Evolutionary conservation across 352 stramenopile species (phyloP), one percentile per base, ranked within the genome.

Genomic region (Saprolegnia diclina): DNA sequence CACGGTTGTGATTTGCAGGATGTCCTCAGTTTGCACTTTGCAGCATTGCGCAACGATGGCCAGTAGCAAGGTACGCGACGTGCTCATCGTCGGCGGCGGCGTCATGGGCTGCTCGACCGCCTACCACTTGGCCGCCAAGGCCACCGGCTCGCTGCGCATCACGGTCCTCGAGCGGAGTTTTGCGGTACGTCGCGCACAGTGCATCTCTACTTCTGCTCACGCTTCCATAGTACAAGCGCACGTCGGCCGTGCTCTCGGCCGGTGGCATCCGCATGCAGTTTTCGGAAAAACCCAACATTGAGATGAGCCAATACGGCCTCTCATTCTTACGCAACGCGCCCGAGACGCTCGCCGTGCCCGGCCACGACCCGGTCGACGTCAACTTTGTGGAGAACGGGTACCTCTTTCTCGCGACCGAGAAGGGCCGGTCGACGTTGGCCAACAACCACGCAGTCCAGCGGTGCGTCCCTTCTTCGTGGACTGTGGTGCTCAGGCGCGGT

Each of bases 41-140:
- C 29, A 35, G 29, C 29, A 35, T 35, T 35, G 29, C 29, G 29
- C 29, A 35, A 35, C 29, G 29, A 35, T 35, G 29, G 29, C 29
- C 29, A 35, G 29, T 35, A 48, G 42, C 42, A 48, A 48, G 18
- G 11, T 48, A 7, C 42, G 42, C 54, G 86, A 94, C 67, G 84
- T 94, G 48, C 76, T 92, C 42, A 84, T 94, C 56, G 78, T 81
- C 22, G 86, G 86, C 21, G 86, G 84, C 45, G 82, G 86, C 14
- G 86, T 92, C 75, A 91, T 94, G 83, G 86, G 86, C 61, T 91
- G 82, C 74, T 94, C 86, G n/a, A 84, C 82, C 0, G 86, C 86
- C n/a, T 94, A 91, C 71, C 86, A 94, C 65, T 72, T 94, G 55
- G 80, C 82, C n/a, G 67, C 73, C 22, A 83, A 80, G 50, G 86